These are phyloP conservation scores for Leptodermis oblonga DNA, from an alignment of 257 asterid genomes.

Conservation along the genomic window DNA sequence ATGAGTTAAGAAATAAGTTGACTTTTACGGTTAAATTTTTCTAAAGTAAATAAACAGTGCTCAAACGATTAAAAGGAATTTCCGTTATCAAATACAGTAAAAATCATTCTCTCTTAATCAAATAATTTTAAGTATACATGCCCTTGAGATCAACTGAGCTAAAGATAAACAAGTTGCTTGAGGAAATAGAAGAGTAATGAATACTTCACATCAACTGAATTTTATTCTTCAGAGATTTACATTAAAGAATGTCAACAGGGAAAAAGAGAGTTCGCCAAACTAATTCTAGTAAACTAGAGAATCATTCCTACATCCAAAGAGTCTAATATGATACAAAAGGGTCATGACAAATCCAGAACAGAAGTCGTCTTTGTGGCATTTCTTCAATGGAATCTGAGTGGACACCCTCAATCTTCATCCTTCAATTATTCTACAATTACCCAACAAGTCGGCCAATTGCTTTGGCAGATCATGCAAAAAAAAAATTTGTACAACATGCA, in stretches of 20 bases:
- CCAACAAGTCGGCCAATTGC: neutral
- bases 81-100: too few species aligned
- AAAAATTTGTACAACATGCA: neutral
- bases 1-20: too few species aligned
- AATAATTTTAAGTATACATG: neutral
- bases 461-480: neutral
- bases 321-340: neutral
- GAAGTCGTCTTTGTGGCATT: neutral
- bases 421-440: too few species aligned
- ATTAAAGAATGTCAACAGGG: conserved; percentile 11
- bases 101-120: too few species aligned
- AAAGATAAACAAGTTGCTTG: neutral
- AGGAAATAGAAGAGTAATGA: neutral
- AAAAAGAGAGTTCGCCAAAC: conserved; percentile 1
- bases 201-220: neutral
- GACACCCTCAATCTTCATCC: conserved; percentile 13
- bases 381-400: conserved; percentile 18
- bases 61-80: too few species aligned
- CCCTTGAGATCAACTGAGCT: too few species aligned
- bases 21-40: too few species aligned
- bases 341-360: neutral
- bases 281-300: neutral
- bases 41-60: too few species aligned
- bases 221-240: conserved; percentile 9
- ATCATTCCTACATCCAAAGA: neutral